Evolutionary conservation across 495 filamentous ascomycete species (phyloP).

Genomic region (Hypomontagnella submonticulosa): DNA sequence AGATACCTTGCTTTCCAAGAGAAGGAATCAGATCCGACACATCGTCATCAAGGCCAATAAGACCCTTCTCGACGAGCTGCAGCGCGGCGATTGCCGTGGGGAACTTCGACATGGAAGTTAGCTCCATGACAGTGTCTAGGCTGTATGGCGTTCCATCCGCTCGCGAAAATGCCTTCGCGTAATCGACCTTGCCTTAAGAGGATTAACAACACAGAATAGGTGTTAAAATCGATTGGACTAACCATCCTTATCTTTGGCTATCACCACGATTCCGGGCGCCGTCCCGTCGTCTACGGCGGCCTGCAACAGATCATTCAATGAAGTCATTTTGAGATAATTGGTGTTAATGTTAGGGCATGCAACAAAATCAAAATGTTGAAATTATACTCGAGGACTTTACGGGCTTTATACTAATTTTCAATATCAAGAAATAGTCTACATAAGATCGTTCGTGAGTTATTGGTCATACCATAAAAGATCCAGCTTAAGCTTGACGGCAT

Average conservation of each 20-base stretch:
- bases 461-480: no score
- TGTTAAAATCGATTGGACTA: not conserved
- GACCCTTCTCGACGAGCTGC: conserved; percentile 52
- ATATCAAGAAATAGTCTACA: no score
- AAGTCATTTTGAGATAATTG: conserved; percentile 9
- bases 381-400: no score
- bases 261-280: conserved; percentile 28
- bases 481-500: no score
- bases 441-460: no score
- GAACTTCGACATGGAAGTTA: conserved; percentile 53
- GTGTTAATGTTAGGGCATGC: no score
- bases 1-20: conserved; percentile 45
- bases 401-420: no score
- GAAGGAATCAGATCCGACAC: conserved; percentile 46
- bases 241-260: conserved; percentile 32
- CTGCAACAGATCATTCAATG: conserved; percentile 23
- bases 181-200: conserved; percentile 24
- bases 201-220: conserved; percentile 1
- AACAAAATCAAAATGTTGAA: no score
- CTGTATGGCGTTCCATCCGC: conserved; percentile 25
- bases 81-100: conserved; percentile 47
- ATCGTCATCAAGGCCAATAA: conserved; percentile 51
- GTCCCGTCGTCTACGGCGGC: conserved; percentile 30
- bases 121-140: conserved; percentile 43
- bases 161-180: conserved; percentile 23